Base-by-base conservation (phyloP, 495 filamentous ascomycete genomes). In the Tetracladium marchalianum region DNA sequence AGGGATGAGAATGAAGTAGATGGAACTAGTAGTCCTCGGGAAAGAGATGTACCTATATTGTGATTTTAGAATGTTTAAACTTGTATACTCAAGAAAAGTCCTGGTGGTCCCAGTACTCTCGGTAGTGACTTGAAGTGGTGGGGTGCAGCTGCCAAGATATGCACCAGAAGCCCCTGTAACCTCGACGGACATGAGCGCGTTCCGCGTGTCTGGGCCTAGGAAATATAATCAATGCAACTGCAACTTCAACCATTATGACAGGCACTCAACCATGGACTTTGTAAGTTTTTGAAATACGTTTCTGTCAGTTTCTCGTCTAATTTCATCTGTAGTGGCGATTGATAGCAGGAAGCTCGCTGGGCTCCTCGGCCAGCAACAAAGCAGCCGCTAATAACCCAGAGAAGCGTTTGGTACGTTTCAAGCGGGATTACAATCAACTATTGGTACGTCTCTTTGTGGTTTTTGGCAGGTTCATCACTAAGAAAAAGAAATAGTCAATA, bases 361-460 rank as follows among this genome's bases (percentile, higher is more conserved):
- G 78, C 42, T 74, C 76, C 64, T 61, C 47, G 55, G 61, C 64
- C 63, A 75, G 64, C 55, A 76, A 62, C 64, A 75, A 76, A 62
- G 71, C 77, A 52, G 68, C 77, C 38, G 70, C 80, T 32, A 81
- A 81, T 55, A 83, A 87, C 58, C 87, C 90, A 32, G 81, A 87
- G 49, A 80, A 90, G 61, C 85, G 93, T 54, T 78, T 94, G 59
- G 80, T 82, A 54, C 82, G 84, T 46, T 98, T 96, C 68, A 92
- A 90, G 68, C 81, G 85, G 59, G 77, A 84, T 54, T 94, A 90
- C 66, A 80, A 84, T 59, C 78, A 87, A 59, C 72, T 95, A 16
- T 72, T 94, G 70, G 89, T 94, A 67, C 56, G 67, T 27, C 11
- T 11, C 39, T 45, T 1, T 11, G n/a, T 9, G 3, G 33, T 15